phyloP scores from a whole-genome alignment of 768 basidiomycete species.

The Peribolospora kevripleyi region DNA sequence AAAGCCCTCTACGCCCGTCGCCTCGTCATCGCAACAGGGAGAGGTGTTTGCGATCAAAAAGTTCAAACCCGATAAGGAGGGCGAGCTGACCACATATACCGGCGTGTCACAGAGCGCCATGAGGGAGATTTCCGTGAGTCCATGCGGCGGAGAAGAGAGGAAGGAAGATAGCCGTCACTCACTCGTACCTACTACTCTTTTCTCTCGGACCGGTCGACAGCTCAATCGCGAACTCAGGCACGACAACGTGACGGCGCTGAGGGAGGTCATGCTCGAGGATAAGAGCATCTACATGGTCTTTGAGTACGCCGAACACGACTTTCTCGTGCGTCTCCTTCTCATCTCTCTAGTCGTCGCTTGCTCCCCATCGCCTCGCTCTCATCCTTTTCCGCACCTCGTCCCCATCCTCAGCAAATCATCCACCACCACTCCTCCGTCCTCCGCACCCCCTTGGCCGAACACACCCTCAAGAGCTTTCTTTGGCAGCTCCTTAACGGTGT shows the following conservation, averaged over 20 bases:
- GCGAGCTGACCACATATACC: slow-evolving; percentile 81
- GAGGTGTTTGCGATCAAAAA: slow-evolving; percentile 90
- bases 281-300: slow-evolving; percentile 99
- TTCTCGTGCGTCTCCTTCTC: slow-evolving; percentile 39
- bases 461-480: slow-evolving; percentile 74
- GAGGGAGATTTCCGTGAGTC: slow-evolving; percentile 72
- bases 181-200: slow-evolving; percentile 4
- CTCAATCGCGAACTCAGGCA: slow-evolving; percentile 72
- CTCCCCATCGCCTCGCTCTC: background rate
- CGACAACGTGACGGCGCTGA: slow-evolving; percentile 69
- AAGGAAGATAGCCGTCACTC: slow-evolving; percentile 3
- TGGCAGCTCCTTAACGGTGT: slow-evolving; percentile 89
- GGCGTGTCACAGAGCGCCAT: slow-evolving; percentile 96
- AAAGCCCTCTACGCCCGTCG: slow-evolving; percentile 27
- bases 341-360: background rate
- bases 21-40: slow-evolving; percentile 21
- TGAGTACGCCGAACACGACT: slow-evolving; percentile 96
- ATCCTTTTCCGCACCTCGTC: background rate
- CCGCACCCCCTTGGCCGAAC: slow-evolving; percentile 43
- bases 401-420: slow-evolving; percentile 59
- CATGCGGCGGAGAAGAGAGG: background rate
- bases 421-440: slow-evolving; percentile 88
- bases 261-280: slow-evolving; percentile 89
- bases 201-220: slow-evolving; percentile 19
- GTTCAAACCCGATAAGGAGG: slow-evolving; percentile 99